phyloP scores from a whole-genome alignment of 2,329 filamentous ascomycete species.

The Chrysoporthe puriensis region DNA sequence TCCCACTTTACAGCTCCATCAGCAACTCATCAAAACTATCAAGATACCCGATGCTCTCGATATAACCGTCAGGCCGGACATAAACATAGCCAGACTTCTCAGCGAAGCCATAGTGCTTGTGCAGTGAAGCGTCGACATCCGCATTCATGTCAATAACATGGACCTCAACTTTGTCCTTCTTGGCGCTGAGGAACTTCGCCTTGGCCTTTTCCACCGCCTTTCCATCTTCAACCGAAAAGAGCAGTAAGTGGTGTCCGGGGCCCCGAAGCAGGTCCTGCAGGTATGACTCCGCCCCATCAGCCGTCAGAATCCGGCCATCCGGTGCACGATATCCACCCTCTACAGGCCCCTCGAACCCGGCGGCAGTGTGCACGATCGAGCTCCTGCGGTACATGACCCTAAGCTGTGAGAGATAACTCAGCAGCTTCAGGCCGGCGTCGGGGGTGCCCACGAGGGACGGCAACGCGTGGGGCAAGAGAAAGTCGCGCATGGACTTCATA shows the following conservation, averaged over 20 bases:
- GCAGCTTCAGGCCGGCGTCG: constrained; percentile 32
- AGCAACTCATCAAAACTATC: not conserved
- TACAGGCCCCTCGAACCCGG: constrained; percentile 40
- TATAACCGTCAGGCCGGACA: constrained; percentile 39
- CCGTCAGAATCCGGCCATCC: constrained; percentile 39
- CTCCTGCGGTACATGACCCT: constrained; percentile 47
- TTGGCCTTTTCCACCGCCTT: constrained; percentile 19
- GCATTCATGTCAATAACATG: constrained; percentile 27
- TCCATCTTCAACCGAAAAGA: constrained; percentile 37
- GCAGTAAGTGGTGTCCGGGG: constrained; percentile 36
- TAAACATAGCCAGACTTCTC: constrained; percentile 35
- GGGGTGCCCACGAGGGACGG: constrained; percentile 39
- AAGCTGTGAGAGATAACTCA: constrained; percentile 46
- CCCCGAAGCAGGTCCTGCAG: constrained; percentile 36
- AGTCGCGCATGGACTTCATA: constrained; percentile 43
- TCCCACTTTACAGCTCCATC: not conserved
- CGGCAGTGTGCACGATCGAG: constrained; percentile 40
- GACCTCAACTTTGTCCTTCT: constrained; percentile 27
- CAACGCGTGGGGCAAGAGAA: constrained; percentile 42
- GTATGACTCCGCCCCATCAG: constrained; percentile 28
- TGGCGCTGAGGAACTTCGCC: constrained; percentile 26
- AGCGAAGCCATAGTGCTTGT: constrained; percentile 37
- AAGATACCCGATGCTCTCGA: constrained; percentile 37
- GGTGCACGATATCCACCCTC: constrained; percentile 52
- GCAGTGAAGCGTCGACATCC: constrained; percentile 34